phyloP scores from a whole-genome alignment of 1,284 basidiomycete genomes.

The Amylostereum chailletii region DNA sequence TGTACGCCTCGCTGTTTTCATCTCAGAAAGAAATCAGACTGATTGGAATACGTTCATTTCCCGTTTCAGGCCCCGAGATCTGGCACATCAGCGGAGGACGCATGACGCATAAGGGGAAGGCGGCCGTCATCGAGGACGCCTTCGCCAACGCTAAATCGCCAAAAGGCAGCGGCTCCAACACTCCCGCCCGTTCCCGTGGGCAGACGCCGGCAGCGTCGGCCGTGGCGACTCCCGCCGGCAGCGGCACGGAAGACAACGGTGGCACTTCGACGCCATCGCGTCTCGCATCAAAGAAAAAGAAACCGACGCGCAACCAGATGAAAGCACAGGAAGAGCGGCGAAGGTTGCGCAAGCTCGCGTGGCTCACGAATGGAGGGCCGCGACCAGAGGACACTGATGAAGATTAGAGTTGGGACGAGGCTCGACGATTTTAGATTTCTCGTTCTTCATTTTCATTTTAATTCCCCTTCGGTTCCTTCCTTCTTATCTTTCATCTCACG shows the following conservation, averaged over 20 bases:
- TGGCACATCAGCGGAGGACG: constrained; percentile 77
- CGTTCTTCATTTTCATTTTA: no score
- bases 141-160: constrained; percentile 54
- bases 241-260: constrained; percentile 56
- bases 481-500: no score
- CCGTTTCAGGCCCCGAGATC: constrained; percentile 60
- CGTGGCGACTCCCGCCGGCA: constrained; percentile 60
- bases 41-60: constrained; percentile 4
- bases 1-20: constrained; percentile 43
- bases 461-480: no score
- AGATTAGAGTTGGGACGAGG: constrained; percentile 23
- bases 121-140: constrained; percentile 73
- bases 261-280: constrained; percentile 21
- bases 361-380: constrained; percentile 76
- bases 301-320: constrained; percentile 81
- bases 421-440: no score
- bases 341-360: constrained; percentile 71
- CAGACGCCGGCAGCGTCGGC: constrained; percentile 58
- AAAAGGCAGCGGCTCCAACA: constrained; percentile 63
- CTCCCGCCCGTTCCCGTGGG: constrained; percentile 54
- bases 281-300: constrained; percentile 79
- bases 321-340: constrained; percentile 85
- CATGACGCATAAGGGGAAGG: constrained; percentile 85
- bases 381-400: constrained; percentile 77
- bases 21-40: constrained; percentile 3